Conservation (phyloP, 2,329 filamentous ascomycete genomes). For the Periglandula ipomoeae region DNA sequence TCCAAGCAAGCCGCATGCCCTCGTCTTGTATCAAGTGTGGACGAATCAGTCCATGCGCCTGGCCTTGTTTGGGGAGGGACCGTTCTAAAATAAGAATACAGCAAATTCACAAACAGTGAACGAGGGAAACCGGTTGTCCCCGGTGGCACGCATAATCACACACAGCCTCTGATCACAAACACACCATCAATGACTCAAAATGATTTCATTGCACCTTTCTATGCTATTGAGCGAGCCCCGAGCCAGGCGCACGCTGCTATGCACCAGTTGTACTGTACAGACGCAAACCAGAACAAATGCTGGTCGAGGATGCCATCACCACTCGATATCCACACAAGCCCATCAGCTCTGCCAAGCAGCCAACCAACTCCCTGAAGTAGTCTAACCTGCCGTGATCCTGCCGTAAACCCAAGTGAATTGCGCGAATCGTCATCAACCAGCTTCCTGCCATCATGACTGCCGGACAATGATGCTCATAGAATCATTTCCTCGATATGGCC, state of each 20-base stretch:
- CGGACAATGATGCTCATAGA: constrained; percentile 18
- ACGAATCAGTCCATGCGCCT: too few species aligned
- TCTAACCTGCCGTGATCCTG: constrained; percentile 8
- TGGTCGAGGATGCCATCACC: neutral
- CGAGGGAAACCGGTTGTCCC: neutral
- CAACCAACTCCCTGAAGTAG: constrained; percentile 1
- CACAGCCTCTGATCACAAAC: too few species aligned
- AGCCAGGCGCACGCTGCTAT: constrained; percentile 7
- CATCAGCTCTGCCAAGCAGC: constrained; percentile 7
- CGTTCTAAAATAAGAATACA: too few species aligned
- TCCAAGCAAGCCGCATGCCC: too few species aligned
- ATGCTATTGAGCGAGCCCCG: constrained; percentile 4
- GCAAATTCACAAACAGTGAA: too few species aligned
- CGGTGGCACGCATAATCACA: too few species aligned
- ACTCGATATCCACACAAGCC: constrained; percentile 5
- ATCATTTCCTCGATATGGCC: constrained; percentile 9
- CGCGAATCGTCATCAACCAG: constrained; percentile 18
- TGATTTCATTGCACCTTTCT: constrained; percentile 4
- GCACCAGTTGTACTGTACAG: constrained; percentile 9
- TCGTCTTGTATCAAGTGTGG: too few species aligned
- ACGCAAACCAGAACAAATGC: constrained; percentile 1
- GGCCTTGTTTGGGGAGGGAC: too few species aligned
- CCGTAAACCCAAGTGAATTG: constrained; percentile 12
- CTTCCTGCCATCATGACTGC: constrained; percentile 21
- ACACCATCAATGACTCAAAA: neutral